Base-by-base conservation (phyloP, 805 yeast species). In the Pichia californica region DNA sequence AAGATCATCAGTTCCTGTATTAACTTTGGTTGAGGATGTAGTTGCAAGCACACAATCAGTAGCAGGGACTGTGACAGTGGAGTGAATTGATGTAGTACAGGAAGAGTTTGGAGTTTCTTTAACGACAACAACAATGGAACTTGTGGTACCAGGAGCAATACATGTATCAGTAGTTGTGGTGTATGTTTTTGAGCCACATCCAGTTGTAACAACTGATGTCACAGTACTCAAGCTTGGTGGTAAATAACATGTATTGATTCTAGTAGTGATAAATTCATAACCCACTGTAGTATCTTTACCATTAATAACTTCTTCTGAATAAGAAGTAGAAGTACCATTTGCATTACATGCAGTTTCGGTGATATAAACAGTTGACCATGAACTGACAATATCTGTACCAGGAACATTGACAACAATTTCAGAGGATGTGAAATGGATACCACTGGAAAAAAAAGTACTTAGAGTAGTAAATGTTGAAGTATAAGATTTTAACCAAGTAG, bases 291-390 rank as follows among this genome's bases (percentile, higher is more conserved):
- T 36, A 2, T 8, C 15, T 2, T 14, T 30, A 25, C 39, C 40
- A 14, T n/a, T 6, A 23, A 31, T 29, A 9, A 14, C 8, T 10
- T 41, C 38, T 3, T 34, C 13, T 14, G 31, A n/a, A 11, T 16
- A 31, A 13, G 38, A 18, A 0, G 48, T 45, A 5, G 44, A 18
- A 6, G 44, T 43, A 9, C 30, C 33, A 6, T 25, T n/a, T 3
- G 23, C 30, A n/a, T 40, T 19, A 40, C 49, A 46, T 16, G 19
- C 33, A n/a, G 31, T 5, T 14, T 9, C 27, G 2, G 34, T 19
- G 7, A 33, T 33, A 28, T 6, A 20, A 16, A 43, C 44, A 6
- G 42, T 39, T 6, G 31, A 15, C 42, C 42, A 39, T 4, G 42
- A 39, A 5, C 18, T 13, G 23, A 39, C 31, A 5, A 19, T 21